Evolutionary conservation across 1,139 yeast genomes (phyloP), one percentile per base, ranked within the genome.

Genomic region (Candida glucosophila): DNA sequence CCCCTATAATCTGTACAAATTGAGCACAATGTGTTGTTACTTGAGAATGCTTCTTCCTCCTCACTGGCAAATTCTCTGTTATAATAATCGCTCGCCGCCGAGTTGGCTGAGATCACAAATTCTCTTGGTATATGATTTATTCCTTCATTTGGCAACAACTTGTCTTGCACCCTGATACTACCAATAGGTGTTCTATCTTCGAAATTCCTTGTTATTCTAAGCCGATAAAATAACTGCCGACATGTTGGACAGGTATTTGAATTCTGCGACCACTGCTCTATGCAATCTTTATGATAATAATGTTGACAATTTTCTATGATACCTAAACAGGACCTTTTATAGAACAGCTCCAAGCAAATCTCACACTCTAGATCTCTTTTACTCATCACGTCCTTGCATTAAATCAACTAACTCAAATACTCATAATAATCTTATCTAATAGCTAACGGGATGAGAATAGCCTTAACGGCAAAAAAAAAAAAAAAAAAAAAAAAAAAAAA

Each of bases 221-320:
- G 46, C 27, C 41, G 39, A 33, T 57, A 41, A 38, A 49, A 64
- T 13, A 45, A 40, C 23, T 45, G 41, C 14, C 76, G 61, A 41
- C 77, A 71, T 2, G 68, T 67, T 3, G 76, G 76, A 37, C 77
- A 71, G 23, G 65, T 56, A 41, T 67, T 68, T 19, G 74, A 64
- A 23, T 58, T 56, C 15, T 49, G 39, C n/a, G 66, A 47, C 77
- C 77, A 71, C 19, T 52, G 54, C 9, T 47, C 30, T 14, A 70
- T 51, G 35, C 77, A 71, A 12, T 46, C 38, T 5, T 58, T 56
- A 37, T 71, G 77, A 37, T 68, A 70, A 27, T 40, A 40, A 36
- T 65, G 71, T 17, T 39, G 40, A 38, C 75, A 69, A 14, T 53
- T 52, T 11, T 52, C 48, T 5, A 68, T 44, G n/a, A 50, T 37